Base-by-base conservation (phyloP, 495 filamentous ascomycete genomes). In the Patellaria atrata region DNA sequence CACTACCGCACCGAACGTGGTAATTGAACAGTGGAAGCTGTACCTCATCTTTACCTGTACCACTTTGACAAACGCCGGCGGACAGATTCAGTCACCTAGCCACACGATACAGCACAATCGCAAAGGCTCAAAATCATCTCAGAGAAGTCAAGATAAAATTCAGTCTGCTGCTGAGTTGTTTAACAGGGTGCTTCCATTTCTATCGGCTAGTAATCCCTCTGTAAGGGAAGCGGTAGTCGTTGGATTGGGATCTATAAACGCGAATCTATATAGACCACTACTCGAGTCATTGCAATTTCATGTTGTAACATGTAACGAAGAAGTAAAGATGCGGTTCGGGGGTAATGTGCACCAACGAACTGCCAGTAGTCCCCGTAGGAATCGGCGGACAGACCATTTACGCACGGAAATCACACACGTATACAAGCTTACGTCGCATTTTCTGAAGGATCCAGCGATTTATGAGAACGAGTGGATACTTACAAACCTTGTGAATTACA, bases 1-100 rank as follows among this genome's bases (percentile, higher is more conserved):
- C 20, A 79, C 77, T 3, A 77, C 82, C 17, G 75, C 85, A 6
- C 79, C 85, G 2, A 84, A 92, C 33, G 74, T 91, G 24, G 61
- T 97, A 36, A 71, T 96, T 38, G 89, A 96, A 51, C 89, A 99
- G 55, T 99, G 87, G 87, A 96, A 93, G 56, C 62, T 96, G n/a
- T 94, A 94, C 52, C 67, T 99, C 26, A 81, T 92, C 27, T 92
- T 96, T 58, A 91, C 91, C 4, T 99, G 91, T 53, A 92, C 85
- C 6, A 99, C 91, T 0, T 65, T 99, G 18, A 86, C 78, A 19
- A 87, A 84, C 38, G 73, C 82, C 12, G 86, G 85, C 19, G 29
- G 36, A 22, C 33, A 42, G 15, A 30, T 35, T 66, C 12, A 65
- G 70, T 20, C 73, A 70, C 26, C 72, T 68, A 45, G 51, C 63